Evolutionary conservation across 208 protist genomes (phyloP).

Genomic region (Trypanosomatidae sp.): DNA sequence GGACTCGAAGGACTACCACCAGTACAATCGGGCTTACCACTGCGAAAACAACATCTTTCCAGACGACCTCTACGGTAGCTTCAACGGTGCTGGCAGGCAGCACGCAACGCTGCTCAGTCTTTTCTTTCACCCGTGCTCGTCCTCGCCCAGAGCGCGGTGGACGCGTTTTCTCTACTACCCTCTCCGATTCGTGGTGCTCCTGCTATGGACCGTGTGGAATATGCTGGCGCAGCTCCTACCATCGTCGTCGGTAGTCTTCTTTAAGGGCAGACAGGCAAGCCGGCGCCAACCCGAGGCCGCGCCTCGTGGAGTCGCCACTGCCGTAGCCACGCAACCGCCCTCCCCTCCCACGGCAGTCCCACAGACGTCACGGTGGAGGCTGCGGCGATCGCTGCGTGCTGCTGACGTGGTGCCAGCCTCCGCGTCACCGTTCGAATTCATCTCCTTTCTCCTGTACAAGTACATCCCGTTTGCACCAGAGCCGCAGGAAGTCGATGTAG

Average conservation of each 20-base stretch:
- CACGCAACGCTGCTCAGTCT: conserved; percentile 20
- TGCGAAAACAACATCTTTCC: conserved; percentile 22
- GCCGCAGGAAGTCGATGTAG: conserved; percentile 36
- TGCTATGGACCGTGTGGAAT: conserved; percentile 34
- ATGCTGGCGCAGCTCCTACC: conserved; percentile 8
- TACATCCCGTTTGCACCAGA: conserved; percentile 35
- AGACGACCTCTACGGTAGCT: conserved; percentile 14
- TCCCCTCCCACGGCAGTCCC: conserved; percentile 2
- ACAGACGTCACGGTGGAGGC: conserved; percentile 17
- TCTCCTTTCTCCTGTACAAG: conserved; percentile 17
- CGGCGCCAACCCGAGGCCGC: not conserved
- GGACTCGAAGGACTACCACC: conserved; percentile 7
- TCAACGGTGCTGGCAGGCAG: conserved; percentile 1
- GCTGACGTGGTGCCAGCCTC: conserved; percentile 19
- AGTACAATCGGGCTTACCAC: conserved; percentile 8
- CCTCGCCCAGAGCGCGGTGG: conserved; percentile 4
- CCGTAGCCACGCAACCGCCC: not conserved
- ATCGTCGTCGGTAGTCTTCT: not conserved
- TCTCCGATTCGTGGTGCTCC: conserved; percentile 16
- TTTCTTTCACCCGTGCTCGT: conserved; percentile 33
- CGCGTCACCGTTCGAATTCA: conserved; percentile 24
- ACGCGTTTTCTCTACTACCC: conserved; percentile 14
- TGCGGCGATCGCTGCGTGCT: conserved; percentile 16
- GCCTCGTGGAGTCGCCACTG: not conserved
- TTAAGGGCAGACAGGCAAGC: not conserved